phyloP scores from a whole-genome alignment of 2,329 filamentous ascomycete species.

The Pleomassaria siparia region DNA sequence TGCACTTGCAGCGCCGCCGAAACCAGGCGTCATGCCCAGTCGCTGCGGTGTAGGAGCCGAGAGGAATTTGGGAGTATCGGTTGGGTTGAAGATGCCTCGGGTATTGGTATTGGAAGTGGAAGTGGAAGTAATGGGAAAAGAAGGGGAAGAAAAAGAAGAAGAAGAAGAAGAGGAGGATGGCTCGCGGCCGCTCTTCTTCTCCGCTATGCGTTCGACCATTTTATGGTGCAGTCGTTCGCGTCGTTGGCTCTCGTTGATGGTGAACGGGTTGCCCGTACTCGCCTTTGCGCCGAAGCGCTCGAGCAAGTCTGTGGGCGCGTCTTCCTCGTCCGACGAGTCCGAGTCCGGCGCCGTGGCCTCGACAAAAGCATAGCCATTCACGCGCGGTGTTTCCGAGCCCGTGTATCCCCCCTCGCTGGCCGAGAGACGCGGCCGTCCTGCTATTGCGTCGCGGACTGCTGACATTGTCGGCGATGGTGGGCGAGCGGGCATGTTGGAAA shows the following conservation, averaged over 20 bases:
- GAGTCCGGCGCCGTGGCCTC: slow-evolving; percentile 86
- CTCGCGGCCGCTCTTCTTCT: slow-evolving; percentile 52
- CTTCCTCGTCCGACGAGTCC: slow-evolving; percentile 48
- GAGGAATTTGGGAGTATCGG: slow-evolving; percentile 63
- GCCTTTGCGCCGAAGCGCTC: slow-evolving; percentile 47
- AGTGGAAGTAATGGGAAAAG: too few relatives aligned
- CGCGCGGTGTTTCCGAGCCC: slow-evolving; percentile 79
- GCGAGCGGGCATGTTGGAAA: slow-evolving; percentile 42
- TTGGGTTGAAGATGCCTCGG: slow-evolving; percentile 30
- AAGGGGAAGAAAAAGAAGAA: too few relatives aligned
- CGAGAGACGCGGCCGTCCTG: slow-evolving; percentile 65
- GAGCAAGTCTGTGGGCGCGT: slow-evolving; percentile 43
- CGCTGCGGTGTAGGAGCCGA: slow-evolving; percentile 76
- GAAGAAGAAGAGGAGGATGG: neutral
- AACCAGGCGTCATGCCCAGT: slow-evolving; percentile 38
- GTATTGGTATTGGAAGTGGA: neutral
- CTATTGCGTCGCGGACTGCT: slow-evolving; percentile 78
- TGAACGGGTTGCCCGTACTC: slow-evolving; percentile 59
- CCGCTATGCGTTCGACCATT: slow-evolving; percentile 81
- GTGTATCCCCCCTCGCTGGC: slow-evolving; percentile 64
- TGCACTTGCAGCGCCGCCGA: too few relatives aligned
- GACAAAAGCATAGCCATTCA: slow-evolving; percentile 94
- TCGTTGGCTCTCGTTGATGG: slow-evolving; percentile 70
- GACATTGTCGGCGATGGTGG: slow-evolving; percentile 83
- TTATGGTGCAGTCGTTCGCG: slow-evolving; percentile 81